Evolutionary conservation across 73 alveolate genomes (phyloP).

Genomic region (Symbiodinium pilosum): DNA sequence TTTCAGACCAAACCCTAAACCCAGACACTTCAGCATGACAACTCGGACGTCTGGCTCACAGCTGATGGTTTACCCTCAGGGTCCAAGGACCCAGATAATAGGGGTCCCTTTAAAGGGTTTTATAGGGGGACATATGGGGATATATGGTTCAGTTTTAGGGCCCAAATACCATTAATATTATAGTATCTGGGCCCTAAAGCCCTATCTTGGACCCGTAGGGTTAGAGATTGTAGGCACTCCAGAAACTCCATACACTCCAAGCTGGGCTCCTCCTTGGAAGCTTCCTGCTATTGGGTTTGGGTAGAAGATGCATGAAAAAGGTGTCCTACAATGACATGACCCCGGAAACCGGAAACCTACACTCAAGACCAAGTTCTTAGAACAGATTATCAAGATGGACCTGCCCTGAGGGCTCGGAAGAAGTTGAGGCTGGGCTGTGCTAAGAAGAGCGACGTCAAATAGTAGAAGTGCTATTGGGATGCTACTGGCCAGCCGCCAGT

Average conservation of each 20-base stretch:
- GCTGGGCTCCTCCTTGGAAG: too few species aligned
- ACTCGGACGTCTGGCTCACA: conserved; percentile 1
- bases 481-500: too few species aligned
- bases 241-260: too few species aligned
- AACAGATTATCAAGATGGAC: not conserved
- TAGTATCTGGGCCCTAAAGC: too few species aligned
- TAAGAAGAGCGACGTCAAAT: too few species aligned
- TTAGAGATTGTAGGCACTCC: too few species aligned
- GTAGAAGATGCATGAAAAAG: not conserved
- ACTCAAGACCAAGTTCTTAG: not conserved
- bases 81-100: not conserved
- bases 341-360: not conserved
- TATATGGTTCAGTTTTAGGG: not conserved
- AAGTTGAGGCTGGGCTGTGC: too few species aligned
- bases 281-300: not conserved
- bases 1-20: not conserved
- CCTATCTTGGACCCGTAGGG: too few species aligned
- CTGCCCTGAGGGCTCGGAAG: not conserved
- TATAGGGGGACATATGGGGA: too few species aligned
- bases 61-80: not conserved
- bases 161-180: too few species aligned
- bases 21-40: not conserved
- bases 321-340: not conserved
- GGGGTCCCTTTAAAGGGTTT: not conserved
- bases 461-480: too few species aligned